A percentile compares a stretch with the other conserved stretches of the same genome.
Evolutionary conservation across 345 rosid genomes (phyloP).

Genomic region (Jatropha curcas): DNA sequence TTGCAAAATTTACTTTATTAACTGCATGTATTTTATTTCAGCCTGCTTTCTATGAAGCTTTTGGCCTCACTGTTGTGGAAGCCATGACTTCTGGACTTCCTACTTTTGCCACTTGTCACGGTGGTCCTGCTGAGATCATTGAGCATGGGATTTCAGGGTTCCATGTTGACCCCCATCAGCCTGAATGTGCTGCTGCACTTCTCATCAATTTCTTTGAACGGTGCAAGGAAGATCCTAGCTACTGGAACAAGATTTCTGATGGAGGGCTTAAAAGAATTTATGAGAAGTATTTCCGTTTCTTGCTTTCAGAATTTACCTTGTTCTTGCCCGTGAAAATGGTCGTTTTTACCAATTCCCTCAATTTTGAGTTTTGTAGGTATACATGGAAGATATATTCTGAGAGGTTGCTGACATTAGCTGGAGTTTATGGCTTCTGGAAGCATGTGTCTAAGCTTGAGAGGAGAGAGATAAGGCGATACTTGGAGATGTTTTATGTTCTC

Average conservation of each 20-base stretch:
- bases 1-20: neutral
- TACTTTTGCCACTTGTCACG: conserved; percentile 88
- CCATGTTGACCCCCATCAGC: conserved; percentile 94
- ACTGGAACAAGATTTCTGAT: conserved; percentile 82
- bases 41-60: conserved; percentile 99
- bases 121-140: conserved; percentile 97
- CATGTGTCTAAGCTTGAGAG: conserved; percentile 87
- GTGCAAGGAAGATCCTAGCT: conserved; percentile 68
- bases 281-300: conserved; percentile 59
- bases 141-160: conserved; percentile 80
- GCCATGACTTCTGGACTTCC: conserved; percentile 98
- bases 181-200: conserved; percentile 59
- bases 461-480: conserved; percentile 85
- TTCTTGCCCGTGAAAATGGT: too few species aligned
- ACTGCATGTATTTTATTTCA: conserved; percentile 23
- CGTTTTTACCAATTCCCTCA: neutral
- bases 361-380: conserved; percentile 46
- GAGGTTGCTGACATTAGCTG: conserved; percentile 88
- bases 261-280: conserved; percentile 77
- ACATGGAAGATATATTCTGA: conserved; percentile 98
- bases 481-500: conserved; percentile 98
- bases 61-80: conserved; percentile 97
- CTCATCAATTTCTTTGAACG: conserved; percentile 70
- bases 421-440: conserved; percentile 96
- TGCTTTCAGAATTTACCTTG: conserved; percentile 13